Evolutionary conservation across 2,329 filamentous ascomycete species (phyloP), one percentile per base, ranked within the genome.

Genomic region (Aureobasidium zeae): DNA sequence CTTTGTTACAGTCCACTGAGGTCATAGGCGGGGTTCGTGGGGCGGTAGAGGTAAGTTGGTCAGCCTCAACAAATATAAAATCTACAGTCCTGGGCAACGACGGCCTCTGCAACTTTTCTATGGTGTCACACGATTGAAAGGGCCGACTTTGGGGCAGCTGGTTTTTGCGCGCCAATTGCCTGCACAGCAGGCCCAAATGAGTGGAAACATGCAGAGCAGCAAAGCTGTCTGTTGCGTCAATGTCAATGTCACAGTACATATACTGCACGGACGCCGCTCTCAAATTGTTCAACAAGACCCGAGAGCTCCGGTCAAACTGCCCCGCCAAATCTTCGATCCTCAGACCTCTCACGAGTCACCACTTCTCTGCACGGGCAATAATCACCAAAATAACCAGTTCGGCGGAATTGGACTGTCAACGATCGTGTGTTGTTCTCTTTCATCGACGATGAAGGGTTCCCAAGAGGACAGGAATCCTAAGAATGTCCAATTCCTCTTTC

Each of bases 21-120:
- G 19, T 43, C 39, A 43, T 43, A 43, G 39, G 39, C 39, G 39
- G 39, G 39, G 39, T n/a, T 43, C 39, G 39, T 43, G 39, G 39
- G 39, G 39, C 39, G n/a, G n/a, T 26, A 22, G 21, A 32, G 22
- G 30, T 43, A 29, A 24, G 21, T 29, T 17, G 16, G 39, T 43
- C 39, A 39, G 36, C 36, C 39, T 30, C 39, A 43, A 43, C 39
- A 43, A 29, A 43, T 28, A 43, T 30, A 43, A 39, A 29, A n/a
- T n/a, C n/a, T n/a, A 28, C n/a, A 30, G 26, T 19, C 15, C 10
- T 13, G 19, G n/a, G 13, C 7, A 10, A 17, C 30, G 20, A 3
- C 8, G 22, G 9, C 30, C 22, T 21, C 19, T 21, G 30, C 21
- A 26, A 26, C 33, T 4, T 32, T 22, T 26, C 15, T 16, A n/a